Evolutionary conservation across 2,329 filamentous ascomycete species (phyloP).

Genomic region (Volutella citrinella): DNA sequence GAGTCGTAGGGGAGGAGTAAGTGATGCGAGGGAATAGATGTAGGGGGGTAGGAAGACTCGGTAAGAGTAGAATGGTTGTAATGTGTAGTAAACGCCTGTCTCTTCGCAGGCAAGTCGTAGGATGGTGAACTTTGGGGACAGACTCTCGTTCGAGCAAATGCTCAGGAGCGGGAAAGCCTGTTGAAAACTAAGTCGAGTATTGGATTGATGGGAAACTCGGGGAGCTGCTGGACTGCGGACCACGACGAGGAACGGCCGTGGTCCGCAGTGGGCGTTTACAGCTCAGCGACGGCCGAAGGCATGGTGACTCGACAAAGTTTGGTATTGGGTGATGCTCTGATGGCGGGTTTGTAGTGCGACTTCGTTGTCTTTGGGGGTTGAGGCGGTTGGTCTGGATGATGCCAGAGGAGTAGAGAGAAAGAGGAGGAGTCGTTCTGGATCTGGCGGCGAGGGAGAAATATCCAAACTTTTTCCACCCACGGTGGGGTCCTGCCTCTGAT

Average conservation of each 20-base stretch:
- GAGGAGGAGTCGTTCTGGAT: slow-evolving; percentile 10
- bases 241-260: slow-evolving; percentile 43
- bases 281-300: slow-evolving; percentile 80
- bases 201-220: slow-evolving; percentile 61
- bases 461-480: slow-evolving; percentile 26
- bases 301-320: slow-evolving; percentile 71
- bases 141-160: slow-evolving; percentile 35
- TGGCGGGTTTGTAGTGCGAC: slow-evolving; percentile 43
- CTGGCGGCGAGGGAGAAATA: slow-evolving; percentile 21
- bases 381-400: slow-evolving; percentile 30
- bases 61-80: no score
- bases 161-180: slow-evolving; percentile 50
- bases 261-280: slow-evolving; percentile 87
- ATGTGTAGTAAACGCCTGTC: slow-evolving; percentile 25
- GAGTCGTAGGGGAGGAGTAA: no score
- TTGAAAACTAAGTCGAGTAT: slow-evolving; percentile 64
- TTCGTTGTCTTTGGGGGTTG: slow-evolving; percentile 58
- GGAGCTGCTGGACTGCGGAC: slow-evolving; percentile 85
- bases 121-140: slow-evolving; percentile 36
- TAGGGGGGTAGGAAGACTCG: slow-evolving; percentile 1
- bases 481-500: slow-evolving; percentile 23
- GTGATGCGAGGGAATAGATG: no score
- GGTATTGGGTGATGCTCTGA: slow-evolving; percentile 33
- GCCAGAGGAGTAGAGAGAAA: slow-evolving; percentile 27
- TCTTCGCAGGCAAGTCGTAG: slow-evolving; percentile 27